These are phyloP conservation scores for Plicaturopsis crispa DNA, from an alignment of 768 basidiomycete genomes.

Conservation along the genomic window DNA sequence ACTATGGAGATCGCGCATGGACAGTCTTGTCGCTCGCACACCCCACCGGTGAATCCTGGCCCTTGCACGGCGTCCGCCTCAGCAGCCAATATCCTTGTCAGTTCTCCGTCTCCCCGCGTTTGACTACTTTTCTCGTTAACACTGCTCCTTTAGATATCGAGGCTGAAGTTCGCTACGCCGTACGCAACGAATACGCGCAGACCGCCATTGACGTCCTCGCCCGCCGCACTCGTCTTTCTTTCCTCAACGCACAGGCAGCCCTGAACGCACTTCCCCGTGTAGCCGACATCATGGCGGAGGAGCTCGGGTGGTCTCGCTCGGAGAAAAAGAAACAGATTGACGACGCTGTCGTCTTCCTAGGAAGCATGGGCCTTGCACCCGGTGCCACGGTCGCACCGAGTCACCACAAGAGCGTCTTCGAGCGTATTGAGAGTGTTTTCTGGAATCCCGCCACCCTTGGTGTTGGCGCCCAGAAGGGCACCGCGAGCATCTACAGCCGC, in stretches of 20 bases:
- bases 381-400: constrained; percentile 23
- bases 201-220: constrained; percentile 93
- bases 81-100: constrained; percentile 68
- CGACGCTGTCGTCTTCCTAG: constrained; percentile 57
- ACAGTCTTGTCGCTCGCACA: constrained; percentile 78
- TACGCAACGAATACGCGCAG: constrained; percentile 84
- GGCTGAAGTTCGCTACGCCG: constrained; percentile 87
- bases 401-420: constrained; percentile 7
- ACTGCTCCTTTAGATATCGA: constrained; percentile 47
- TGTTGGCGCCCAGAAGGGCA: constrained; percentile 2
- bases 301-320: constrained; percentile 66
- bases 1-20: constrained; percentile 97
- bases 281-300: constrained; percentile 85
- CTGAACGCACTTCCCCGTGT: constrained; percentile 80
- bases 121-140: background rate
- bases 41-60: constrained; percentile 74
- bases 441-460: constrained; percentile 14
- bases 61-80: constrained; percentile 76
- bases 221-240: constrained; percentile 83
- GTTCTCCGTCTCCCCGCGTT: constrained; percentile 13
- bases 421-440: constrained; percentile 12
- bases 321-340: constrained; percentile 55
- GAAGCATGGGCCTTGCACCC: constrained; percentile 78
- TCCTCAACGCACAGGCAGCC: constrained; percentile 85
- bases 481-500: constrained; percentile 30